These are phyloP conservation scores for Thyridium curvatum DNA, from an alignment of 2,329 filamentous ascomycete species.

Conservation along the genomic window DNA sequence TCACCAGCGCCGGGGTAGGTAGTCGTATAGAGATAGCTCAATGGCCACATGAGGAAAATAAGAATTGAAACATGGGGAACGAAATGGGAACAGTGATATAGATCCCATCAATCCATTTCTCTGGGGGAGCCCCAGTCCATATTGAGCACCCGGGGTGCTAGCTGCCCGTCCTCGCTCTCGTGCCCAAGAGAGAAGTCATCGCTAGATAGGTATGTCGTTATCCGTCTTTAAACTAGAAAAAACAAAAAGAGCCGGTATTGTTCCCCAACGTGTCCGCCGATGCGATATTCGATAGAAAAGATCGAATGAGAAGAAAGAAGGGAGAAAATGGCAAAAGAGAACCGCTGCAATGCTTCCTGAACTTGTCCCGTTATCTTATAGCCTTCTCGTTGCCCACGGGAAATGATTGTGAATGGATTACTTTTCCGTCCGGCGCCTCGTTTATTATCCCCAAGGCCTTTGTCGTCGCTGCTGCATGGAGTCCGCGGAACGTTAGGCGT, in stretches of 20 bases:
- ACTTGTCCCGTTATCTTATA: not conserved
- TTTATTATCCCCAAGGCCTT: not conserved
- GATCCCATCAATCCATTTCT: no score
- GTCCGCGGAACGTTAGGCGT: slow-evolving; percentile 20
- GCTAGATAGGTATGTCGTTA: no score
- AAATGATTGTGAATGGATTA: no score
- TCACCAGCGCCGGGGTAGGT: not conserved
- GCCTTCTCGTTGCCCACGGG: no score
- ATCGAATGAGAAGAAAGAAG: slow-evolving; percentile 3
- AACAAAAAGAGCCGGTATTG: no score
- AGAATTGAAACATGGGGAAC: not conserved
- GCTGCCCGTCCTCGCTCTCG: no score
- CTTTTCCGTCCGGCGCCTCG: not conserved
- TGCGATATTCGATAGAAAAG: not conserved
- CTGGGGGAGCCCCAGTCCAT: no score
- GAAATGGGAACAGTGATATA: no score
- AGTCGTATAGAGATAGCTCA: not conserved
- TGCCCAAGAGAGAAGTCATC: no score
- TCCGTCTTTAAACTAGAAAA: no score
- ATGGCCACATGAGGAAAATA: slow-evolving; percentile 1
- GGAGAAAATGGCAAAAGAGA: slow-evolving; percentile 5
- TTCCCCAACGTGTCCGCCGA: not conserved
- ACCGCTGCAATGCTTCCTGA: not conserved
- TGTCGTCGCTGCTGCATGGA: slow-evolving; percentile 2
- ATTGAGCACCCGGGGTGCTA: no score